Percentiles rank a stretch among this genome's conserved stretches.
Evolutionary conservation across 306 rosid species (phyloP).

Genomic region (Arachis stenosperma): DNA sequence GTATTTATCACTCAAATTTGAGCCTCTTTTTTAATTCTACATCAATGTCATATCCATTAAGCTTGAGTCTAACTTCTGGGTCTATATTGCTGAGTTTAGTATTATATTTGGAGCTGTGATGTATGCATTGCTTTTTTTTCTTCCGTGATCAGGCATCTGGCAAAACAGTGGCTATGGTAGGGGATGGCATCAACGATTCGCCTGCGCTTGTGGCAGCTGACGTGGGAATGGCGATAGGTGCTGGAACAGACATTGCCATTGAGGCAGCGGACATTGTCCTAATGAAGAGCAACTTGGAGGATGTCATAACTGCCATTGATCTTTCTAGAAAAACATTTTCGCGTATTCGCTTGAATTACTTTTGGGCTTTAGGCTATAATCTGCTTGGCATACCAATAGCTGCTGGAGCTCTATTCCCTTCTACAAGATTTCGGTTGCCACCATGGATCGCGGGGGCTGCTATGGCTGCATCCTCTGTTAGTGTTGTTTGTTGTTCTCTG

Average conservation of each 20-base stretch:
- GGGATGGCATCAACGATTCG: slow-evolving; percentile 86
- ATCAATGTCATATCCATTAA: neutral
- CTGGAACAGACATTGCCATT: slow-evolving; percentile 82
- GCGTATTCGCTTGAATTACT: slow-evolving; percentile 65
- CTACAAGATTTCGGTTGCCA: slow-evolving; percentile 59
- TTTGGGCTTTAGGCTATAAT: slow-evolving; percentile 79
- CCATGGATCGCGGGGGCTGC: slow-evolving; percentile 92
- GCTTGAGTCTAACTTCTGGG: neutral
- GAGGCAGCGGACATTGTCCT: slow-evolving; percentile 89
- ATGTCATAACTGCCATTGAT: slow-evolving; percentile 78
- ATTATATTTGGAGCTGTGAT: neutral
- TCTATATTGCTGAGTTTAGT: neutral
- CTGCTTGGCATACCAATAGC: slow-evolving; percentile 76
- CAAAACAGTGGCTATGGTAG: slow-evolving; percentile 74
- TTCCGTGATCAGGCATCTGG: slow-evolving; percentile 51
- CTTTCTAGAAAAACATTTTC: slow-evolving; percentile 68
- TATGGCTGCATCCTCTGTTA: slow-evolving; percentile 88
- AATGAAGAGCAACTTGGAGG: slow-evolving; percentile 79
- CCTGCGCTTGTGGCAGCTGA: slow-evolving; percentile 80
- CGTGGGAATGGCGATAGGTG: slow-evolving; percentile 87
- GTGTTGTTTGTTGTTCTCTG: slow-evolving; percentile 76
- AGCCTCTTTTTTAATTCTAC: neutral
- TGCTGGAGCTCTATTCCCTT: slow-evolving; percentile 66
- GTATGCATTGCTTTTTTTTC: neutral
- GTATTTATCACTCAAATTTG: neutral